phyloP scores from a whole-genome alignment of 2,329 filamentous ascomycete species.

The Pseudovirgaria hyperparasitica region DNA sequence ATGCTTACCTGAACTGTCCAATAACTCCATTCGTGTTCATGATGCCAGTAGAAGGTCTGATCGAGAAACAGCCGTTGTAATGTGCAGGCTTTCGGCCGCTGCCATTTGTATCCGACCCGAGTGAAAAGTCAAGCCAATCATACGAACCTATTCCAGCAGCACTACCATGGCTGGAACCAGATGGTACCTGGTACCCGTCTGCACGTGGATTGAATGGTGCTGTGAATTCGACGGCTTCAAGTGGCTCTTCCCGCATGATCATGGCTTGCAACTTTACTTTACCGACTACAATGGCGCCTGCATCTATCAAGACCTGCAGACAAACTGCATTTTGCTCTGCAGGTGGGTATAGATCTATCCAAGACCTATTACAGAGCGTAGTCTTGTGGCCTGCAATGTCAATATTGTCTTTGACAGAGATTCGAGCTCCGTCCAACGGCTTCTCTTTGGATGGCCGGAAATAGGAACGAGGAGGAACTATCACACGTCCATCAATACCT shows the following conservation, averaged over 20 bases:
- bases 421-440: slow-evolving; percentile 4
- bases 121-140: slow-evolving; percentile 28
- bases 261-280: slow-evolving; percentile 8
- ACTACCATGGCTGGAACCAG: slow-evolving; percentile 27
- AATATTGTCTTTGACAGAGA: slow-evolving; percentile 15
- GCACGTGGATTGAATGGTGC: slow-evolving; percentile 31
- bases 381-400: slow-evolving; percentile 9
- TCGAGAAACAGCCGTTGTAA: slow-evolving; percentile 3
- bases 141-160: slow-evolving; percentile 28
- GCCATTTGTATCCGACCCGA: slow-evolving; percentile 10
- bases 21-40: slow-evolving; percentile 1
- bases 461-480: background rate
- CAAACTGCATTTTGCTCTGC: background rate
- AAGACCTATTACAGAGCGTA: slow-evolving; percentile 7
- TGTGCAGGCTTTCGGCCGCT: slow-evolving; percentile 5
- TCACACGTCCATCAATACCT: no score
- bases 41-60: slow-evolving; percentile 2
- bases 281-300: slow-evolving; percentile 6
- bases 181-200: slow-evolving; percentile 34
- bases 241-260: slow-evolving; percentile 9
- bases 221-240: slow-evolving; percentile 22
- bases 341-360: slow-evolving; percentile 2
- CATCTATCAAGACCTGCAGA: slow-evolving; percentile 1
- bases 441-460: slow-evolving; percentile 1
- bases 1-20: slow-evolving; percentile 1